phyloP scores from a whole-genome alignment of 768 basidiomycete species.

The Boletus vinaceobasis region DNA sequence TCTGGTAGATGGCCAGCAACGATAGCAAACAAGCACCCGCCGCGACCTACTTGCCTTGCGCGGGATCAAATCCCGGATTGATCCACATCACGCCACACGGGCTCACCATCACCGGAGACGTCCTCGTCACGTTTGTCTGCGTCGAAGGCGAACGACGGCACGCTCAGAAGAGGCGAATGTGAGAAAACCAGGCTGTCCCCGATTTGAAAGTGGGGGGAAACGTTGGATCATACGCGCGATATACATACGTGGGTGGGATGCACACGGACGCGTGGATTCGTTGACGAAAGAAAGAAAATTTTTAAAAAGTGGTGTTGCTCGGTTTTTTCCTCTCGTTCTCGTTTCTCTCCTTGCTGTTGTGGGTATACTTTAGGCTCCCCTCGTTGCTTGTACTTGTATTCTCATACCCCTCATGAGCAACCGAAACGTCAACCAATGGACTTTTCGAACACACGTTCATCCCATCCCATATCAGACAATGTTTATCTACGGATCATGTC shows the following conservation, averaged over 20 bases:
- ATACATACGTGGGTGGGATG: too few relatives aligned
- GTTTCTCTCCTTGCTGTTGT: neutral
- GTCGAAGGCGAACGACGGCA: conserved; percentile 34
- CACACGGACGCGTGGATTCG: too few relatives aligned
- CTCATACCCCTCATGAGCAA: neutral
- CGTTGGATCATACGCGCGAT: too few relatives aligned
- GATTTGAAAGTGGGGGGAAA: too few relatives aligned
- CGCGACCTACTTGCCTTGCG: conserved; percentile 27
- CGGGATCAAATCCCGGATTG: conserved; percentile 26
- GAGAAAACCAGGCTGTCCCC: neutral
- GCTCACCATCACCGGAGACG: conserved; percentile 30
- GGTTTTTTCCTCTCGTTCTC: too few relatives aligned
- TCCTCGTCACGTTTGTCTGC: conserved; percentile 31
- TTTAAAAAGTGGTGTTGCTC: too few relatives aligned
- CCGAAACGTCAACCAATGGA: neutral
- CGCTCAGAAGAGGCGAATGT: conserved; percentile 20
- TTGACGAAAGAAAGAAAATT: too few relatives aligned
- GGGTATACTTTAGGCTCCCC: neutral
- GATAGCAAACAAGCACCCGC: conserved; percentile 32
- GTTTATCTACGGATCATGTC: neutral
- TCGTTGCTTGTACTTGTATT: neutral
- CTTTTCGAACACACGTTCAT: too few relatives aligned
- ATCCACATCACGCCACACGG: conserved; percentile 34
- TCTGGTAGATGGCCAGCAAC: conserved; percentile 31
- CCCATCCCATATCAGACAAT: neutral